Conservation (phyloP, 2,329 filamentous ascomycete genomes). For the Paraconiothyrium brasiliense region DNA sequence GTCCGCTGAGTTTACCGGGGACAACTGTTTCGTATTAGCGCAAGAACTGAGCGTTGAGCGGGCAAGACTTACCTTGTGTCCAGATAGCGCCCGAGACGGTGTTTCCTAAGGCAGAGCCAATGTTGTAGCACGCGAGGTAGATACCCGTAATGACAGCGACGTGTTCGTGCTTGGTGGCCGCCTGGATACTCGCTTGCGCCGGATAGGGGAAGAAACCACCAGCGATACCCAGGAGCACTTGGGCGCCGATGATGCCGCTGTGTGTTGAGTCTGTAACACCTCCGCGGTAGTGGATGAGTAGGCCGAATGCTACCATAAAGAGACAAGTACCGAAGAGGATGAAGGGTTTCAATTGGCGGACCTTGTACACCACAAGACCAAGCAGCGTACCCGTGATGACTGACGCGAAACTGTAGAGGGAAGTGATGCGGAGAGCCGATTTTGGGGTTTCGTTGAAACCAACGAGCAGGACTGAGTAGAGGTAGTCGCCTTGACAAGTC, state of each 20-base stretch:
- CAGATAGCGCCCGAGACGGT: conserved; percentile 70
- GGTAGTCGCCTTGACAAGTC: conserved; percentile 71
- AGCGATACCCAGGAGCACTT: conserved; percentile 70
- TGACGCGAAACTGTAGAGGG: conserved; percentile 67
- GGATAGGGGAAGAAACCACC: conserved; percentile 69
- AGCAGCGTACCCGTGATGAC: conserved; percentile 67
- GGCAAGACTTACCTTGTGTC: conserved; percentile 55
- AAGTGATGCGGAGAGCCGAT: conserved; percentile 67
- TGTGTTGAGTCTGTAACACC: conserved; percentile 55
- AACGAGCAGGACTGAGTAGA: conserved; percentile 70
- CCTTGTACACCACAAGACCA: conserved; percentile 64
- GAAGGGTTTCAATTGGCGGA: conserved; percentile 69
- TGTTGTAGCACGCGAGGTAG: conserved; percentile 70
- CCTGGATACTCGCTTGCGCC: conserved; percentile 61
- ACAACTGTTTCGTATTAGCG: conserved; percentile 22
- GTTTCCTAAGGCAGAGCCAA: conserved; percentile 69
- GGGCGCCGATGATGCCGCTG: conserved; percentile 68
- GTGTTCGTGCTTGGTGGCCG: conserved; percentile 62
- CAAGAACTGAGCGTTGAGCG: background rate
- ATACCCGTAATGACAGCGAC: conserved; percentile 71
- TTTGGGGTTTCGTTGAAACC: conserved; percentile 67
- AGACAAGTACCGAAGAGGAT: conserved; percentile 68
- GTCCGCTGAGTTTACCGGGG: conserved; percentile 54
- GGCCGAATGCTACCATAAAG: conserved; percentile 72
- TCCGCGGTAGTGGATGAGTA: conserved; percentile 71